Conservation (phyloP, 2,329 filamentous ascomycete genomes). For the Sporothrix curviconia region DNA sequence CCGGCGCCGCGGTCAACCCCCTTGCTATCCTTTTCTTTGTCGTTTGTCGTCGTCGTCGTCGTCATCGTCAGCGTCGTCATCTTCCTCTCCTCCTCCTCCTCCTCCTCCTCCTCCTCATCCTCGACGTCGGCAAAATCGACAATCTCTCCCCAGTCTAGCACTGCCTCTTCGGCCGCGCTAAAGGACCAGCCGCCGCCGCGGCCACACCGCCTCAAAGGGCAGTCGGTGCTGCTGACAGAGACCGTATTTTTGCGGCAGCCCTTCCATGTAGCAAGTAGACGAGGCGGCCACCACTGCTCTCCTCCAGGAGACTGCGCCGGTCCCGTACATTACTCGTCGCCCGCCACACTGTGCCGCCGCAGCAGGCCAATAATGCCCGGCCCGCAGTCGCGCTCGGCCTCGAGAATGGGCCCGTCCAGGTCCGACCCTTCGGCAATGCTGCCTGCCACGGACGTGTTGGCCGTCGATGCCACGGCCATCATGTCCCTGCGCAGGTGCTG, state of each 20-base stretch:
- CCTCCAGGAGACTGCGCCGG: background rate
- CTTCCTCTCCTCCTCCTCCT: background rate
- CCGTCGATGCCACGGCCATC: conserved; percentile 29
- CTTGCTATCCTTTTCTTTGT: background rate
- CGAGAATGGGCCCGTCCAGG: conserved; percentile 46
- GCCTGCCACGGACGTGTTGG: conserved; percentile 49
- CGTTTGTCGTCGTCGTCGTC: conserved; percentile 18
- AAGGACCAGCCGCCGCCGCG: conserved; percentile 70
- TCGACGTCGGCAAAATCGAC: conserved; percentile 31
- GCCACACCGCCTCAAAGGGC: conserved; percentile 41
- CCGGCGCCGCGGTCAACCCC: conserved; percentile 20
- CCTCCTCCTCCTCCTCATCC: background rate
- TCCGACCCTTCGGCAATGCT: conserved; percentile 56
- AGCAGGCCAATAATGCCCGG: conserved; percentile 42
- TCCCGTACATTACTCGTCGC: conserved; percentile 9
- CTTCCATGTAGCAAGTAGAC: no score
- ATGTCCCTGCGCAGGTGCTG: conserved; percentile 39
- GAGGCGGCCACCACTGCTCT: background rate
- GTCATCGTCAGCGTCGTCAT: background rate
- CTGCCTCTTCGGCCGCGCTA: conserved; percentile 66
- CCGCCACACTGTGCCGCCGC: conserved; percentile 54
- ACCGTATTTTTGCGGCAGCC: no score
- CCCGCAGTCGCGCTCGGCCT: conserved; percentile 37
- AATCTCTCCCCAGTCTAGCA: conserved; percentile 59
- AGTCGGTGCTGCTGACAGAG: background rate